A percentile compares a stretch with the other conserved stretches of the same genome.
Evolutionary conservation across 208 protist species (phyloP).

Genomic region (Kentomonas sorsogonicus): DNA sequence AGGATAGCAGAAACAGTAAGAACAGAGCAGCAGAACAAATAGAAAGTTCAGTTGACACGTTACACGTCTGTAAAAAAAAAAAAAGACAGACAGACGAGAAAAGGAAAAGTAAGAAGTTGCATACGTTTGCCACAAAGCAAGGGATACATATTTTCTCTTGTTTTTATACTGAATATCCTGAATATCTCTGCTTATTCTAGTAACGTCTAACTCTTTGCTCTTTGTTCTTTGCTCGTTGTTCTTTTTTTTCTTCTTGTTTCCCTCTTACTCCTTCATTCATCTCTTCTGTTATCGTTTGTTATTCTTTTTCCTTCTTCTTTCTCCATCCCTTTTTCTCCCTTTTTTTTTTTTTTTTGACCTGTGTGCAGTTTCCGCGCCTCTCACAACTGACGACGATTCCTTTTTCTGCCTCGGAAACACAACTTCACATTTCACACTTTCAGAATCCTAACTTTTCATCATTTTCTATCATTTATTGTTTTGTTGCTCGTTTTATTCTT

Average conservation of each 20-base stretch:
- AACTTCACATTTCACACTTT: not conserved
- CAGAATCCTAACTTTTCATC: slow-evolving; percentile 3
- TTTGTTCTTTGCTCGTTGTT: slow-evolving; percentile 11
- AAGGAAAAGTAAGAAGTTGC: not conserved
- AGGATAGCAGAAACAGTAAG: not conserved
- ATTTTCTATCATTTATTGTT: not conserved
- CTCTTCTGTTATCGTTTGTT: slow-evolving; percentile 1
- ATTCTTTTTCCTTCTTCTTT: not conserved
- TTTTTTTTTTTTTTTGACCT: slow-evolving; percentile 11
- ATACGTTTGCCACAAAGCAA: not conserved
- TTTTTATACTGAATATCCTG: not conserved
- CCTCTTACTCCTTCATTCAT: slow-evolving; percentile 1
- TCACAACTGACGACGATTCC: not conserved
- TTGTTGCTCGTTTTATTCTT: not conserved
- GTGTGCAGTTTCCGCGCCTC: not conserved
- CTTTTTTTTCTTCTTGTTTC: slow-evolving; percentile 8
- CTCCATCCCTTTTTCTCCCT: not conserved
- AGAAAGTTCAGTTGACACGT: not conserved
- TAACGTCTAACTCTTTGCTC: slow-evolving; percentile 5
- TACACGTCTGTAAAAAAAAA: not conserved
- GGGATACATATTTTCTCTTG: not conserved
- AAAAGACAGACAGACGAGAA: not conserved
- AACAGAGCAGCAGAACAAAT: not conserved
- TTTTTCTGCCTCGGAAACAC: slow-evolving; percentile 3
- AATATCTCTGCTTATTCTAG: slow-evolving; percentile 10